Percentiles rank a stretch among this genome's conserved stretches.
Evolutionary conservation across 1,139 yeast species (phyloP).

Genomic region (Ogataea hybrid): DNA sequence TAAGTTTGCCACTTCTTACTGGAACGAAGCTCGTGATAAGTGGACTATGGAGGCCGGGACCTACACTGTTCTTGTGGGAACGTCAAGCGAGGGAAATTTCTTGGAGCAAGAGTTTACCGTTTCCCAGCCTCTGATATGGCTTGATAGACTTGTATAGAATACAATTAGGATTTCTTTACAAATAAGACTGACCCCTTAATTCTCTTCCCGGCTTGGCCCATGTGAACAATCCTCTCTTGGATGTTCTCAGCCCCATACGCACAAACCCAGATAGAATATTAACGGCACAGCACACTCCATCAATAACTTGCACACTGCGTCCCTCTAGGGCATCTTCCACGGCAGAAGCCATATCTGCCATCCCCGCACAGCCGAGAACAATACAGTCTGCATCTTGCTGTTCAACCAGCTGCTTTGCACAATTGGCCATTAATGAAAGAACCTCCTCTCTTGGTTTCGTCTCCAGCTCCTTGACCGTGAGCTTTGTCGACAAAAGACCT

Average conservation of each 20-base stretch:
- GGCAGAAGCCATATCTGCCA: conserved; percentile 35
- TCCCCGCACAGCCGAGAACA: conserved; percentile 37
- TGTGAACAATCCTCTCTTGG: conserved; percentile 23
- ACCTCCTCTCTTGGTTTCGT: conserved; percentile 34
- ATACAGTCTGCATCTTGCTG: conserved; percentile 33
- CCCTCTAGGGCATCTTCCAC: conserved; percentile 29
- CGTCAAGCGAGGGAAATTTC: neutral
- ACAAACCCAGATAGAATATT: conserved; percentile 27
- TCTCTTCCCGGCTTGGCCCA: conserved; percentile 15
- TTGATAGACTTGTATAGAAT: too few species aligned
- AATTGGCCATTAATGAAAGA: conserved; percentile 26
- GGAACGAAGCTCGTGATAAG: conserved; percentile 36
- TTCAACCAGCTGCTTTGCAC: conserved; percentile 28
- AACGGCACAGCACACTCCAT: conserved; percentile 31
- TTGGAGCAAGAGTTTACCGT: too few species aligned
- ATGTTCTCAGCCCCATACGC: conserved; percentile 24
- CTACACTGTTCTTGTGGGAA: neutral
- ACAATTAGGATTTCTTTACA: neutral
- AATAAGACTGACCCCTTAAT: conserved; percentile 9
- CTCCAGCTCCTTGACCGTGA: conserved; percentile 34
- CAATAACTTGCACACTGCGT: conserved; percentile 26
- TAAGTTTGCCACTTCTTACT: conserved; percentile 41
- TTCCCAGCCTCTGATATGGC: too few species aligned
- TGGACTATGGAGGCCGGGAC: conserved; percentile 33
- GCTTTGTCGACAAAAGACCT: conserved; percentile 34